Conservation (phyloP, 495 filamentous ascomycete species). For the Aspergillus cavernicola region DNA sequence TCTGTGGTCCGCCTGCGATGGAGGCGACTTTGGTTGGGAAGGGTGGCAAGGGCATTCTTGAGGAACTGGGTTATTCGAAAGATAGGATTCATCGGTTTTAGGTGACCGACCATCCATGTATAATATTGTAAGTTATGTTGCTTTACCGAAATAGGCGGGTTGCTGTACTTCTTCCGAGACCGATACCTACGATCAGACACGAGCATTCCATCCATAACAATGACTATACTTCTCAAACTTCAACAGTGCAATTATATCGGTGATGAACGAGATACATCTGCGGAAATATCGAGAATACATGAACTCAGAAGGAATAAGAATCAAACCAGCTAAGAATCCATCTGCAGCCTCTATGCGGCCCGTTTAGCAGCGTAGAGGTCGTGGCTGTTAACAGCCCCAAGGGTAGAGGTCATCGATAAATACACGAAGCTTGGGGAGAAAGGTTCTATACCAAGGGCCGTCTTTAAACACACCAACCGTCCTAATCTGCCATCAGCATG, state of each 20-base stretch:
- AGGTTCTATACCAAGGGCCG: neutral
- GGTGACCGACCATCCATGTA: neutral
- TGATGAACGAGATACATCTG: too few relatives aligned
- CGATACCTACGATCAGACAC: too few relatives aligned
- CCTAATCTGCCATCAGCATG: neutral
- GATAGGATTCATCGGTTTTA: conserved; percentile 6
- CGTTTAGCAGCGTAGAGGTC: neutral
- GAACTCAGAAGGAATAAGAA: too few relatives aligned
- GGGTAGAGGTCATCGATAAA: conserved; percentile 2
- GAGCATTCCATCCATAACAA: too few relatives aligned
- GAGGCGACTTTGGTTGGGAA: conserved; percentile 51
- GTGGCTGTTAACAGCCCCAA: conserved; percentile 12
- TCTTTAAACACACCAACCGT: neutral
- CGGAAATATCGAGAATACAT: too few relatives aligned
- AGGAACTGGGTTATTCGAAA: neutral
- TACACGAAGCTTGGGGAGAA: neutral
- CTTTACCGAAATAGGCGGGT: too few relatives aligned
- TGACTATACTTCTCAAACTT: too few relatives aligned
- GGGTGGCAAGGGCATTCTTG: neutral
- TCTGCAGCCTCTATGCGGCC: too few relatives aligned
- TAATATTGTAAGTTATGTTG: neutral
- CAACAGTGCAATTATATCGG: too few relatives aligned
- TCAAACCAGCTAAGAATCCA: too few relatives aligned
- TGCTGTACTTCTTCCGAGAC: too few relatives aligned
- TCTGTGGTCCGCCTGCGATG: conserved; percentile 65